Conservation (phyloP, 2,329 filamentous ascomycete species). For the Drechslerella dactyloides region DNA sequence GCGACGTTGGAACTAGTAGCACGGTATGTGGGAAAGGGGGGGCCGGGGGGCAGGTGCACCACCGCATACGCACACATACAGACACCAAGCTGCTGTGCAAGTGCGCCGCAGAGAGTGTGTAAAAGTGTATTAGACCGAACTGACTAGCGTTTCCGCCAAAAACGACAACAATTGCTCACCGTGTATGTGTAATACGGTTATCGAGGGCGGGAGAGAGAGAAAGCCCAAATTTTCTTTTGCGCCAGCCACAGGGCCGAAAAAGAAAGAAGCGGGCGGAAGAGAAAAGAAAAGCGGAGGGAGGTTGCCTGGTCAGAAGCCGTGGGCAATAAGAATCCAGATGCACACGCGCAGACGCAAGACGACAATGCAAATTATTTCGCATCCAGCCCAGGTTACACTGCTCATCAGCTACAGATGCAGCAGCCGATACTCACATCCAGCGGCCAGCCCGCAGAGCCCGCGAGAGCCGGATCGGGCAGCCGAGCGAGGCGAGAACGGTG, state of each 20-base stretch:
- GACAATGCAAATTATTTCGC: constrained; percentile 1
- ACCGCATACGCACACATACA: neutral
- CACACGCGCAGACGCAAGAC: neutral
- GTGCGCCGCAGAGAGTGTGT: too few species aligned
- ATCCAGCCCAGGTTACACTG: constrained; percentile 7
- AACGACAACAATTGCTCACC: neutral
- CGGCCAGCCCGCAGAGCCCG: too few species aligned
- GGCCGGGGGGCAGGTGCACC: neutral
- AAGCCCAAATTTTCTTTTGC: constrained; percentile 8
- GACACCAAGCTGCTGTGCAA: neutral
- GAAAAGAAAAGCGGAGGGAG: neutral
- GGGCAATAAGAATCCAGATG: neutral
- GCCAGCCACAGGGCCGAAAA: constrained; percentile 3
- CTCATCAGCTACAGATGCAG: neutral
- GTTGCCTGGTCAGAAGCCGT: constrained; percentile 8
- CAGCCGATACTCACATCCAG: too few species aligned
- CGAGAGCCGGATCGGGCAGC: neutral
- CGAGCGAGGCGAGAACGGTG: neutral
- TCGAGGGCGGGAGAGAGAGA: constrained; percentile 1
- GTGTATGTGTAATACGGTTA: neutral
- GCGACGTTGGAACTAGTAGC: too few species aligned
- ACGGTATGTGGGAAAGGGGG: constrained; percentile 17
- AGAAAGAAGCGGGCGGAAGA: constrained; percentile 1
- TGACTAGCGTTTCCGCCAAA: neutral
- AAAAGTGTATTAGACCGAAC: neutral